Evolutionary conservation across 352 stramenopile species (phyloP).

Genomic region (Phytophthora litchii): DNA sequence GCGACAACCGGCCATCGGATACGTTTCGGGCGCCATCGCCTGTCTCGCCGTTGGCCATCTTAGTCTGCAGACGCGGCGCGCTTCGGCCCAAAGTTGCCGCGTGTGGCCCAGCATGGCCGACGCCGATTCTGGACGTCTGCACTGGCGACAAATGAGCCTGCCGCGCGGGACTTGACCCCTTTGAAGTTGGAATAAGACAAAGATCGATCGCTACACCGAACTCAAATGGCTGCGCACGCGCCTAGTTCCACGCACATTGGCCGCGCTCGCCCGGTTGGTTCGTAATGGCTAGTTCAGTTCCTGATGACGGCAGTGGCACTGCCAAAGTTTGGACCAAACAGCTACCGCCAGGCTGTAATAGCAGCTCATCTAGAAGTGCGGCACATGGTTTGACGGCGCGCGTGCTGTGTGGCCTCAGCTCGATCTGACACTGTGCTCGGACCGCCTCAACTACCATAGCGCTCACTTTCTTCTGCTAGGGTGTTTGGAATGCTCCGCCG

Average conservation of each 20-base stretch:
- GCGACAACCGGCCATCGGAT: constrained; percentile 29
- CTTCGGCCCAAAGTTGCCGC: not conserved
- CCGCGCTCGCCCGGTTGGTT: not conserved
- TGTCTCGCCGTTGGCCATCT: constrained; percentile 30
- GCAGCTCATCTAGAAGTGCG: not conserved
- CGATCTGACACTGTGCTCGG: not conserved
- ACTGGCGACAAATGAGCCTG: constrained; percentile 38
- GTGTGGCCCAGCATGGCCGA: constrained; percentile 12
- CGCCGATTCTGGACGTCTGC: constrained; percentile 6
- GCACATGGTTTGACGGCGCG: not conserved
- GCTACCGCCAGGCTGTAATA: not conserved
- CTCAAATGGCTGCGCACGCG: constrained; percentile 10
- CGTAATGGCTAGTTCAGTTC: not conserved
- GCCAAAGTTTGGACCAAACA: not conserved
- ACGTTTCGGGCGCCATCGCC: constrained; percentile 33
- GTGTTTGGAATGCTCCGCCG: not conserved
- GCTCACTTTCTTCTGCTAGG: not conserved
- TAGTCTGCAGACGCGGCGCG: constrained; percentile 34
- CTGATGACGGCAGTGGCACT: not conserved
- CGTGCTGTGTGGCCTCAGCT: not conserved
- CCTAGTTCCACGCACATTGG: not conserved
- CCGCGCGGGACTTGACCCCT: constrained; percentile 25
- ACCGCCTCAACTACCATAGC: not conserved
- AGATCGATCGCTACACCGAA: constrained; percentile 17
- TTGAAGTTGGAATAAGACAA: constrained; percentile 38